A percentile compares a stretch with the other conserved stretches of the same genome.
Conservation (phyloP, 176 grass and related monocot genomes). For the Oryza australiensis region DNA sequence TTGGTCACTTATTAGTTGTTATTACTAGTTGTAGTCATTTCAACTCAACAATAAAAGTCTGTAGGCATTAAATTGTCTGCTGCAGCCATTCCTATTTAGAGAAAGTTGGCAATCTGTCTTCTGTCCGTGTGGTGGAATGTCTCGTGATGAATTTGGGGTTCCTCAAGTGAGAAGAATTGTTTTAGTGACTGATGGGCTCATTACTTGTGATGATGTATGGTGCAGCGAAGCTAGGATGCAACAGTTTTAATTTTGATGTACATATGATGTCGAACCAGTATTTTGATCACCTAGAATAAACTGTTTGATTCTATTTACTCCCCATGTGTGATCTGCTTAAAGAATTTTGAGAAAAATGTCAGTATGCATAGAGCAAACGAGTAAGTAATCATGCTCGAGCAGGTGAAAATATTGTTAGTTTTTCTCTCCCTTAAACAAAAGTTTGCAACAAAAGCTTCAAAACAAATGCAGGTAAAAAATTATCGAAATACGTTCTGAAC, state of each 20-base stretch:
- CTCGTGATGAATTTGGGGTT: background rate
- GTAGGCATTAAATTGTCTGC: background rate
- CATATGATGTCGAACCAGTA: background rate
- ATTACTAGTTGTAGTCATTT: background rate
- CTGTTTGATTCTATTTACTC: background rate
- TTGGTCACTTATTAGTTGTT: background rate
- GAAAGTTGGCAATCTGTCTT: background rate
- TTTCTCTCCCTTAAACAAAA: no score
- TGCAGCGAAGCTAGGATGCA: background rate
- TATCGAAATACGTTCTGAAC: no score
- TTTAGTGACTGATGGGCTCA: no score
- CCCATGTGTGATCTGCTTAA: no score
- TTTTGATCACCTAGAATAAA: background rate
- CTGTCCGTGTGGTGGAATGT: background rate
- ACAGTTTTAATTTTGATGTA: background rate
- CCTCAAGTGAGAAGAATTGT: background rate
- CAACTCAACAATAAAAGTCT: background rate
- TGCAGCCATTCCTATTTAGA: background rate
- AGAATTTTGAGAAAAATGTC: no score
- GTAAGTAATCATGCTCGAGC: no score
- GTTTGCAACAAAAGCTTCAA: no score
- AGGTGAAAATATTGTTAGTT: no score
- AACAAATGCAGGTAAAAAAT: no score
- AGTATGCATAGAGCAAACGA: no score
- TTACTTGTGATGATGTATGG: background rate